Evolutionary conservation across 148 eudicot species (phyloP).

Genomic region (Gaultheria prostrata): DNA sequence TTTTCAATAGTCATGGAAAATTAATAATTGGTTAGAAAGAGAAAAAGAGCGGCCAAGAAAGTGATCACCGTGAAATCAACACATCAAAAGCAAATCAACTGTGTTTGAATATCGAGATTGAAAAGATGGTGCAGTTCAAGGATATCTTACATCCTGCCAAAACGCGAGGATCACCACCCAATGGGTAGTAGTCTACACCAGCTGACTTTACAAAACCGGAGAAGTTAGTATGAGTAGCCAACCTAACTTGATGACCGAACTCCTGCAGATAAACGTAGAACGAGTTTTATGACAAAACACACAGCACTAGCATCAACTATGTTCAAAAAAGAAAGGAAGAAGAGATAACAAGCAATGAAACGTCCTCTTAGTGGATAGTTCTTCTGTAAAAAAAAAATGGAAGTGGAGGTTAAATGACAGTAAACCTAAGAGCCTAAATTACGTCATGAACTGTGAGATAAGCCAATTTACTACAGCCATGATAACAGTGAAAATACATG

Average conservation of each 20-base stretch:
- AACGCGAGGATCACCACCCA: conserved; percentile 91
- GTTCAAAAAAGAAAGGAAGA: background rate
- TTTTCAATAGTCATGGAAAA: background rate
- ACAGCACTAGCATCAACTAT: background rate
- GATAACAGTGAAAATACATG: background rate
- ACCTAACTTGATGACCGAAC: conserved; percentile 84
- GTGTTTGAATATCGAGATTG: background rate
- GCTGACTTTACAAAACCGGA: conserved; percentile 79
- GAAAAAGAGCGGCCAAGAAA: background rate
- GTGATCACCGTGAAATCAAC: background rate
- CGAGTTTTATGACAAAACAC: background rate
- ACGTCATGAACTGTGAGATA: background rate
- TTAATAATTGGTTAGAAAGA: background rate
- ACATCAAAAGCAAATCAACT: background rate
- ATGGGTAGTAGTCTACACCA: conserved; percentile 87
- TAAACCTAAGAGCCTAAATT: background rate
- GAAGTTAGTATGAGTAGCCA: conserved; percentile 86
- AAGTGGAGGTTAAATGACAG: background rate
- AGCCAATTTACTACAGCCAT: conserved; percentile 6
- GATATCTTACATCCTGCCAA: conserved; percentile 81
- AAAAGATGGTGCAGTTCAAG: conserved; percentile 8
- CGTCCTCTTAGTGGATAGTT: background rate
- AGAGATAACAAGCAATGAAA: background rate
- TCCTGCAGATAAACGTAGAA: conserved; percentile 52
- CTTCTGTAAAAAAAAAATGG: background rate